phyloP scores from a whole-genome alignment of 2,329 filamentous ascomycete species.

The Aspergillus arachidicola region DNA sequence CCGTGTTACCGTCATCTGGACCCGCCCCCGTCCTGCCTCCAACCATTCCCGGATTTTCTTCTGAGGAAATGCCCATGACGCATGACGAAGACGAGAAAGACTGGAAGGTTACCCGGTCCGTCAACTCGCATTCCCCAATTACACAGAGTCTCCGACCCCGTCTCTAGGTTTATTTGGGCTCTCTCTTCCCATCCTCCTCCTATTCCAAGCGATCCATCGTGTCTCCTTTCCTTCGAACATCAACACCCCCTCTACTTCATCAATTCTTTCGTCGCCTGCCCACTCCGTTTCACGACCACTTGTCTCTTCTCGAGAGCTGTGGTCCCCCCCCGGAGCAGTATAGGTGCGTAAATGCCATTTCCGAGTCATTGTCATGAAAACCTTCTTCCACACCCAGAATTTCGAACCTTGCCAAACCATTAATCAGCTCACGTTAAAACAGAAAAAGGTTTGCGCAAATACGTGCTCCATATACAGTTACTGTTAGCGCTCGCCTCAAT shows the following conservation, averaged over 20 bases:
- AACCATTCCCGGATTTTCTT: slow-evolving; percentile 21
- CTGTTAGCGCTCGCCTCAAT: not conserved
- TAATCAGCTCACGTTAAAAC: not conserved
- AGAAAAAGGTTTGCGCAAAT: not conserved
- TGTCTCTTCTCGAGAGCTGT: not conserved
- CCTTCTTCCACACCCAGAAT: not conserved
- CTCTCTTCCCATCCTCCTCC: slow-evolving; percentile 2
- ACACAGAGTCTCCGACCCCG: not conserved
- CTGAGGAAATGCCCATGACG: slow-evolving; percentile 13
- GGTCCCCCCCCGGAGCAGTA: not conserved
- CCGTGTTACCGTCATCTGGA: slow-evolving; percentile 27
- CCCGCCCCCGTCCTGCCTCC: slow-evolving; percentile 28
- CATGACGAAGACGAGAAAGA: slow-evolving; percentile 15
- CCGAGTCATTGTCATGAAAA: not conserved
- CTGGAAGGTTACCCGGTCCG: slow-evolving; percentile 26
- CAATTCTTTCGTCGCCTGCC: not conserved
- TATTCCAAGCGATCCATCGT: not conserved
- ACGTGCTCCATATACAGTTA: not conserved
- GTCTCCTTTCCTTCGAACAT: not conserved
- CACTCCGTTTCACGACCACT: not conserved
- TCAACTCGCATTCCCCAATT: slow-evolving; percentile 4
- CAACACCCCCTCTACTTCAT: not conserved
- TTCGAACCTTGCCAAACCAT: not conserved
- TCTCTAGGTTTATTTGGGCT: slow-evolving; percentile 7
- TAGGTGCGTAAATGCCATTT: not conserved